Evolutionary conservation across 768 basidiomycete genomes (phyloP).

Genomic region (Erythrobasidium yunnanense): DNA sequence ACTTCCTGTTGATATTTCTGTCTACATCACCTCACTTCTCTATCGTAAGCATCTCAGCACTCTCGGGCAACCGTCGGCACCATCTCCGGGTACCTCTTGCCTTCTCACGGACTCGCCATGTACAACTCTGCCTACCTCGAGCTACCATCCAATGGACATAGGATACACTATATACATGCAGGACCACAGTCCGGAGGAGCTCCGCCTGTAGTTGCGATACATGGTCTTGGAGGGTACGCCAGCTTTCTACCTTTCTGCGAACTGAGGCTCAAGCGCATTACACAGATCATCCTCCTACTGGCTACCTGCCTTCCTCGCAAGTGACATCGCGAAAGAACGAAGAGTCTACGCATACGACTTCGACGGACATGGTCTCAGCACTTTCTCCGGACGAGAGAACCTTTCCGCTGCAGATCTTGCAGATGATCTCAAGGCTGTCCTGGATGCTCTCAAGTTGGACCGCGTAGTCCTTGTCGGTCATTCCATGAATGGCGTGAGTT

Average conservation of each 20-base stretch:
- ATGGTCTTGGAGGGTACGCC: conserved; percentile 11
- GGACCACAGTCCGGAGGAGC: background rate
- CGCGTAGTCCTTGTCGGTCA: background rate
- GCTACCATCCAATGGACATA: background rate
- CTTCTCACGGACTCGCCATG: background rate
- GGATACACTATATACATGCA: conserved; percentile 16
- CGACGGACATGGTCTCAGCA: conserved; percentile 8
- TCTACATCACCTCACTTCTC: too few species aligned
- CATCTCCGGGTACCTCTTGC: too few species aligned
- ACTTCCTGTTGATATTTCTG: too few species aligned
- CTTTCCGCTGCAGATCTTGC: background rate
- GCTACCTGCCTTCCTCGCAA: conserved; percentile 13
- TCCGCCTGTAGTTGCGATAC: conserved; percentile 9
- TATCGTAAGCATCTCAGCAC: too few species aligned
- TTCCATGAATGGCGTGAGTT: conserved; percentile 10
- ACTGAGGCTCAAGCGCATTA: background rate
- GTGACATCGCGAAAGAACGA: conserved; percentile 2
- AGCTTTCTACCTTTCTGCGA: background rate
- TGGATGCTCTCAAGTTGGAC: background rate
- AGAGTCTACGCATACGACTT: conserved; percentile 10
- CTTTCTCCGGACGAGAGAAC: background rate
- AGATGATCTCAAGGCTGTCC: conserved; percentile 1
- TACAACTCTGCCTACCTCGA: background rate
- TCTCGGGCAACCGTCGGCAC: too few species aligned
- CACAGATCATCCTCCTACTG: conserved; percentile 17